Evolutionary conservation across 805 yeast species (phyloP), one percentile per base, ranked within the genome.

Genomic region (Yamadazyma phyllophila): DNA sequence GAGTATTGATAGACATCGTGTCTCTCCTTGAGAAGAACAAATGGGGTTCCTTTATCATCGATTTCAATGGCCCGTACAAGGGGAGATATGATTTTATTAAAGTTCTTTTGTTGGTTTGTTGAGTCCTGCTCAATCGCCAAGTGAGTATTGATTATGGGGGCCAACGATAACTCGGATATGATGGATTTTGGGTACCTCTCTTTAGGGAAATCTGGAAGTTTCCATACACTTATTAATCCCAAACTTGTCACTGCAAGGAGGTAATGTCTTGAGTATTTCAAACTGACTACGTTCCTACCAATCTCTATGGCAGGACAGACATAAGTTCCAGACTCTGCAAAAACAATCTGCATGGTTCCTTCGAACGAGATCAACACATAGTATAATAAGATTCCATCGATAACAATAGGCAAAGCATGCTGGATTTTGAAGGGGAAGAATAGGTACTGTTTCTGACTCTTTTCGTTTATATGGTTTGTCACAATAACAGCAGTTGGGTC

Each of bases 291-390:
- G 41, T 71, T 71, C 11, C 63, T 63, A 0, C 86, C 86, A 2
- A 82, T 44, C 54, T 81, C 84, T 9, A 81, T 57, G 9, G 71
- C 60, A 2, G 86, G 82, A 39, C 67, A 56, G 1, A 73, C 49
- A 26, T 66, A 65, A 17, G 74, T 57, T 0, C 87, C 87, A 6
- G 72, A 52, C 6, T 63, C 60, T 0, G 76, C 67, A 1, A 76
- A 61, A 7, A 75, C 53, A 0, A 80, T 51, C 48, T 76, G 73
- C 11, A 83, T 53, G 0, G 79, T 62, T 0, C 90, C 90, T 26
- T 74, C 68, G 39, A 82, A 82, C 0, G 88, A 80, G 0, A 83
- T 71, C 16, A 81, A 58, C 9, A 76, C 76, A 69, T 83, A 77
- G 54, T 67, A 81, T 12, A 57, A 53, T 8, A 70, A 65, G 17